Evolutionary conservation across 1,139 yeast genomes (phyloP), one percentile per base, ranked within the genome.

Genomic region (Hemisphaericaspora xylofermentans): DNA sequence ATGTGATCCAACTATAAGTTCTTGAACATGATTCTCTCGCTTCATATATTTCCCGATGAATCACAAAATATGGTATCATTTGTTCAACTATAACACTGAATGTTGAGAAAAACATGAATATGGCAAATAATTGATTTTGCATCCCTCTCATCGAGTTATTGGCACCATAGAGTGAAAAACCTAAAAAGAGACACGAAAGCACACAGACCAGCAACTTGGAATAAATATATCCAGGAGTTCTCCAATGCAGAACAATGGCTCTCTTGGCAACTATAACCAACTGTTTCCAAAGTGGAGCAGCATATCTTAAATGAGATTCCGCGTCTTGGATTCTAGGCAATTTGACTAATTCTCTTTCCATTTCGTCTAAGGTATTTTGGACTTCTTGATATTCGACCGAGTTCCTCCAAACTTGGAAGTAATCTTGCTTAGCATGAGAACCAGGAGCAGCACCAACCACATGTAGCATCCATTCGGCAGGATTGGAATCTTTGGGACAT

Each of bases 401-500:
- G 39, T 56, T 58, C 40, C 46, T 54, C 70, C 71, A 65, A 15
- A 63, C 68, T 45, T 64, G 57, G 42, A 51, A 57, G 45, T 64
- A 65, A 50, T 65, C 61, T 47, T 63, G 66, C 30, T 51, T 55
- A n/a, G 70, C 68, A 44, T 57, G 60, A 28, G 67, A 58, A 25
- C 70, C 69, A 18, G 69, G 70, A 25, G 64, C 65, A 33, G 65
- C 66, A 34, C 71, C 71, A 45, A 80, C 79, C 25, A 75, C 76
- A 48, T 79, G 78, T 51, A 78, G 61, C 57, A 78, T 76, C 64
- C 79, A 78, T 56, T 78, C 84, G 10, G 82, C 81, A 3, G 81
- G 81, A 45, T 79, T 63, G 59, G 83, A 62, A 49, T 59, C 50
- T 40, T 50, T 46, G 13, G 70, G 68, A 63, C 84, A 80, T 44